Percentiles rank a stretch among this genome's conserved stretches.
phyloP scores from a whole-genome alignment of 305 asterid genomes.

The Fraxinus baroniana region DNA sequence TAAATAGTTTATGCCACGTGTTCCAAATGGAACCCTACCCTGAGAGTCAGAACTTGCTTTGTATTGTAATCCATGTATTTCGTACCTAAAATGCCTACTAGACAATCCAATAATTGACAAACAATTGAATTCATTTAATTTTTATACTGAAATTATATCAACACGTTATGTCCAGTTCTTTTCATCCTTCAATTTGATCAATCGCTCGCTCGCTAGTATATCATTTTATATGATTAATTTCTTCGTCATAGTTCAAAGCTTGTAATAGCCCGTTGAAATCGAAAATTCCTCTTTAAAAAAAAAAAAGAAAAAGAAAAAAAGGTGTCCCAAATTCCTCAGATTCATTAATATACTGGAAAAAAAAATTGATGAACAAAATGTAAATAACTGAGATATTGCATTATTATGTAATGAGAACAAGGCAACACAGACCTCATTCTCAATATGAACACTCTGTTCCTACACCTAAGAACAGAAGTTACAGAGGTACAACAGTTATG shows the following conservation, averaged over 20 bases:
- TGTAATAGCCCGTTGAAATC: neutral
- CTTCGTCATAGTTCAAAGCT: neutral
- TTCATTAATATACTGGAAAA: neutral
- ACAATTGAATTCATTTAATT: neutral
- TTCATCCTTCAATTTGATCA: neutral
- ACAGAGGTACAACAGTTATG: neutral
- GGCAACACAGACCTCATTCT: neutral
- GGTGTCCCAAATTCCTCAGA: neutral
- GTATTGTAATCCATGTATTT: neutral
- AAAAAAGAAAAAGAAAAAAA: neutral
- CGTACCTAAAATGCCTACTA: neutral
- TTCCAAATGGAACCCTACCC: neutral
- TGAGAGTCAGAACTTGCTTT: neutral
- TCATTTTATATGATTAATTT: neutral
- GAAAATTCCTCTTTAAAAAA: neutral
- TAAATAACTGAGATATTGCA: neutral
- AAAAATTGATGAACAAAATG: neutral
- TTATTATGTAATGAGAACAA: neutral
- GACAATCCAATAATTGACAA: neutral
- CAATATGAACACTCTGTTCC: neutral
- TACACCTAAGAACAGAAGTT: neutral
- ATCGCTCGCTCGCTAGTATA: neutral
- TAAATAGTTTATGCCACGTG: neutral
- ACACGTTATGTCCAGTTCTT: neutral
- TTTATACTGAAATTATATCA: neutral